Conservation (phyloP, 208 protist genomes). For the Trypanosomatidae sp. region DNA sequence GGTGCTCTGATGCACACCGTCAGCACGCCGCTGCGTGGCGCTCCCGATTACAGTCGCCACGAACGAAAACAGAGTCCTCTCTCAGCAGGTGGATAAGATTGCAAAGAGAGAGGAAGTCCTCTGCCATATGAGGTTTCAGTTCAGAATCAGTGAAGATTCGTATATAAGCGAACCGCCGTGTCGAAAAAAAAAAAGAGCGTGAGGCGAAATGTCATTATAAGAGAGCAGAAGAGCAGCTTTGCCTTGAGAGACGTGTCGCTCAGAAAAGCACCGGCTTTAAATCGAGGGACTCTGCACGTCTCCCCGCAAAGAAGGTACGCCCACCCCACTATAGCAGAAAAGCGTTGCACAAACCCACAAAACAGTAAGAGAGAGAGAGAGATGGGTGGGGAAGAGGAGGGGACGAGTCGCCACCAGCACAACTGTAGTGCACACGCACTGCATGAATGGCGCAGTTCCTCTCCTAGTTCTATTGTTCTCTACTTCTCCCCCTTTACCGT, state of each 20-base stretch:
- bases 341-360: neutral
- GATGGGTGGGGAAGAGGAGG: too few species aligned
- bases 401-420: neutral
- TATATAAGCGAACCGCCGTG: neutral
- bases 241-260: neutral
- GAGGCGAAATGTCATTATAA: neutral
- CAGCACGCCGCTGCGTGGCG: neutral
- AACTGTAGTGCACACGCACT: neutral
- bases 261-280: neutral
- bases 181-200: neutral
- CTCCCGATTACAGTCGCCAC: neutral
- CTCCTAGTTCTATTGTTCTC: neutral
- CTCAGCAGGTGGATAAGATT: neutral
- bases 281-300: neutral
- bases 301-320: neutral
- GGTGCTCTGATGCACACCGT: neutral
- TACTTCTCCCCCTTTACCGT: neutral
- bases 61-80: neutral
- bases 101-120: neutral
- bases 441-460: neutral
- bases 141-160: neutral
- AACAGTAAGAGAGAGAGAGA: neutral
- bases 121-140: neutral
- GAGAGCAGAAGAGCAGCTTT: neutral
- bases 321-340: neutral